Conservation (phyloP, 805 yeast genomes). For the Priceomyces haplophilus region DNA sequence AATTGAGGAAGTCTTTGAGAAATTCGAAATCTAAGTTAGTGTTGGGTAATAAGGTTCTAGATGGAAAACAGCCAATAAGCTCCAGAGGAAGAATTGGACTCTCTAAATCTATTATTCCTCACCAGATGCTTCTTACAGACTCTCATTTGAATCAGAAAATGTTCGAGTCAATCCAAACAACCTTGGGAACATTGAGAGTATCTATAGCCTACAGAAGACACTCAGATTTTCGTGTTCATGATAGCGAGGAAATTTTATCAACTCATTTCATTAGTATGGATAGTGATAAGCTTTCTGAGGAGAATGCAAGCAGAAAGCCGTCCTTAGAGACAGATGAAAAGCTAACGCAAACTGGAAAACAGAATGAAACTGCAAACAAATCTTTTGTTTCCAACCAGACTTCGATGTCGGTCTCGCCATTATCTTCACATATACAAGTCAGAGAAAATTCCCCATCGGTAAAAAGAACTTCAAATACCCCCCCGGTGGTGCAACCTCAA, state of each 20-base stretch:
- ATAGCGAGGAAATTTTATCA: constrained; percentile 61
- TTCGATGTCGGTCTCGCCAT: constrained; percentile 27
- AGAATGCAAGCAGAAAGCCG: constrained; percentile 1
- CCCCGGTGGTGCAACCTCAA: constrained; percentile 12
- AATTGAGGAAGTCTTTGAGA: constrained; percentile 39
- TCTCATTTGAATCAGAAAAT: constrained; percentile 60
- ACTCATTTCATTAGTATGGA: constrained; percentile 55
- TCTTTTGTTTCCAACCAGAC: constrained; percentile 10
- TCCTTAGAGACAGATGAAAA: constrained; percentile 6
- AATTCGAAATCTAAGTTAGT: constrained; percentile 26
- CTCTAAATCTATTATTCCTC: constrained; percentile 60
- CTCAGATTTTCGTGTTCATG: constrained; percentile 62
- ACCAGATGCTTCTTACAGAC: constrained; percentile 30
- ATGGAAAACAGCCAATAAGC: constrained; percentile 74
- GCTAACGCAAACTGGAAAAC: constrained; percentile 1
- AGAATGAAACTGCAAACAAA: constrained; percentile 9
- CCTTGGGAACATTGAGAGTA: constrained; percentile 67
- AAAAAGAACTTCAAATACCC: constrained; percentile 5
- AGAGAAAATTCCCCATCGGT: constrained; percentile 7
- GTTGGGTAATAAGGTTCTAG: constrained; percentile 61
- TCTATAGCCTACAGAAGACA: constrained; percentile 79
- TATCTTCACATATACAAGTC: constrained; percentile 14
- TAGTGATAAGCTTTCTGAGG: constrained; percentile 8
- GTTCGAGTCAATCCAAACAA: constrained; percentile 70
- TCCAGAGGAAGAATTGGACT: constrained; percentile 85